Evolutionary conservation across 192 early-diverging fungal genomes (phyloP).

Genomic region (Podila horticola): DNA sequence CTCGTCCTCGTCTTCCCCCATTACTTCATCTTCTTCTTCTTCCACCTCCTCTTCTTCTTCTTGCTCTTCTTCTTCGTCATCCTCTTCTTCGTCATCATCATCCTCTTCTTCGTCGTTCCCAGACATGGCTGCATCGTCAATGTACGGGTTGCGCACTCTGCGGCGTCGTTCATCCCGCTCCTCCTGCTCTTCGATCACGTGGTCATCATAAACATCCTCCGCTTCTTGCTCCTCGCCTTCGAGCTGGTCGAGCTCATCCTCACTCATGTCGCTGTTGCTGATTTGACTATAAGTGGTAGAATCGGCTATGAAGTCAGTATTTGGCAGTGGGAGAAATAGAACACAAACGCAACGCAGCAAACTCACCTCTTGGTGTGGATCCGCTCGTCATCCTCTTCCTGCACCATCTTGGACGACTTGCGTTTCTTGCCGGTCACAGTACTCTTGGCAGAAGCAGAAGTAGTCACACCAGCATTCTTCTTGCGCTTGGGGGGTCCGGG

Average conservation of each 20-base stretch:
- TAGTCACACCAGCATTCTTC: neutral
- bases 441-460: neutral
- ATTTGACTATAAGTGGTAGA: constrained; percentile 24
- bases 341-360: neutral
- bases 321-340: neutral
- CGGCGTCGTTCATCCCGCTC: neutral
- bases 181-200: neutral
- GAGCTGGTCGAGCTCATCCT: neutral
- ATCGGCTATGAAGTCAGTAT: neutral
- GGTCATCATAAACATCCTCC: neutral
- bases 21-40: constrained; percentile 6
- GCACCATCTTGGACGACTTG: neutral
- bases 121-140: neutral
- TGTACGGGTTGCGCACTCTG: neutral
- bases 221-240: neutral
- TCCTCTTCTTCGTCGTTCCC: neutral
- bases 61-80: constrained; percentile 17
- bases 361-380: constrained; percentile 37
- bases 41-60: constrained; percentile 15
- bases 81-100: neutral
- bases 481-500: neutral
- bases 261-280: constrained; percentile 45
- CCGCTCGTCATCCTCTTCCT: constrained; percentile 16
- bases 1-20: neutral
- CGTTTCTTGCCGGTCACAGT: neutral